Conservation (phyloP, 805 yeast species). For the Candida oleophila region DNA sequence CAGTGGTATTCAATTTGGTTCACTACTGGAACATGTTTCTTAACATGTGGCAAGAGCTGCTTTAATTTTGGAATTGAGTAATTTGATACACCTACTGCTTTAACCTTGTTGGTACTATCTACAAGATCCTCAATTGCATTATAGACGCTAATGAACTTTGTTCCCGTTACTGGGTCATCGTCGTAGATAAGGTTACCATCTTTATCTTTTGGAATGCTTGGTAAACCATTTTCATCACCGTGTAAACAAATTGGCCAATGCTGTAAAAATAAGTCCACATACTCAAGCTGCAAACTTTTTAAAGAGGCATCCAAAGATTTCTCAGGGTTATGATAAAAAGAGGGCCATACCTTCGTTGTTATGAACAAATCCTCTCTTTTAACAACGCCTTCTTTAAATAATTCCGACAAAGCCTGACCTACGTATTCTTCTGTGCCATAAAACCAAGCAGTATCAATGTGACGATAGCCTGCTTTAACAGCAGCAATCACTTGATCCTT, state of each 20-base stretch:
- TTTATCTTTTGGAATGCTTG: conserved; percentile 34
- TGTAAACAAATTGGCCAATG: conserved; percentile 50
- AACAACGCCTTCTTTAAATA: conserved; percentile 47
- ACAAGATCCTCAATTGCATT: conserved; percentile 27
- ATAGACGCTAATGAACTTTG: conserved; percentile 29
- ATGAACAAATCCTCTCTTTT: conserved; percentile 46
- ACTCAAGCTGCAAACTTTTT: conserved; percentile 39
- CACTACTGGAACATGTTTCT: conserved; percentile 26
- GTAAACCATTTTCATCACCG: conserved; percentile 40
- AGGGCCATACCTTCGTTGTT: conserved; percentile 45
- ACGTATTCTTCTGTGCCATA: conserved; percentile 45
- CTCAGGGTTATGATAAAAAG: conserved; percentile 38
- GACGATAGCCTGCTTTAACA: conserved; percentile 46
- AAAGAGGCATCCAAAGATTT: conserved; percentile 42
- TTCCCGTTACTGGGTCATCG: conserved; percentile 34
- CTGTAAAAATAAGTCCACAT: conserved; percentile 46
- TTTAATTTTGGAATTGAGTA: conserved; percentile 27
- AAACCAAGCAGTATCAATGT: conserved; percentile 53
- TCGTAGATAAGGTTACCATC: conserved; percentile 34
- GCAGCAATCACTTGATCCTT: conserved; percentile 36
- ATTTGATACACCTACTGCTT: conserved; percentile 37
- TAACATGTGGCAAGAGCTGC: conserved; percentile 22
- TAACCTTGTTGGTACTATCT: conserved; percentile 28
- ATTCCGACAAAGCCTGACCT: conserved; percentile 47
- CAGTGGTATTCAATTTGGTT: conserved; percentile 39